phyloP scores from a whole-genome alignment of 2,329 filamentous ascomycete species.

The Beauveria asiatica region DNA sequence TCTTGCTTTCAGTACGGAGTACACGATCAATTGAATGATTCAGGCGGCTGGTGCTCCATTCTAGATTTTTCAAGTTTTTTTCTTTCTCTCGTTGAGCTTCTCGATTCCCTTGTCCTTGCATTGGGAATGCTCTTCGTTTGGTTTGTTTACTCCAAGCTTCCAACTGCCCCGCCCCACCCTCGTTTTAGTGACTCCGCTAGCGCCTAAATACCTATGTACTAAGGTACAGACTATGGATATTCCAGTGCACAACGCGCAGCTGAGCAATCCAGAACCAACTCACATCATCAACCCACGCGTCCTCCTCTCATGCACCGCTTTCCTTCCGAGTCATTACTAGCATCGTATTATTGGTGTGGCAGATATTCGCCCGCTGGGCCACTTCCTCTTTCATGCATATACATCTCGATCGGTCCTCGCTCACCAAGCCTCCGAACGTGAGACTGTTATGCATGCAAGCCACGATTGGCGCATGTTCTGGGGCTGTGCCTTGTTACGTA shows the following conservation, averaged over 20 bases:
- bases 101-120: too few species aligned
- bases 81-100: too few species aligned
- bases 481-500: not conserved
- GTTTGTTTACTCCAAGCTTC: too few species aligned
- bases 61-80: too few species aligned
- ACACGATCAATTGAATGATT: not conserved
- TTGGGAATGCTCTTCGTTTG: too few species aligned
- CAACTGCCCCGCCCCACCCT: not conserved
- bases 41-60: not conserved
- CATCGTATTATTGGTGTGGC: not conserved
- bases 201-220: too few species aligned
- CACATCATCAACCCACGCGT: not conserved
- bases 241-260: not conserved
- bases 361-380: not conserved
- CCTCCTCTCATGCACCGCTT: not conserved
- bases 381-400: not conserved
- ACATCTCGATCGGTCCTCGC: conserved; percentile 1
- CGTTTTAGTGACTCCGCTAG: too few species aligned
- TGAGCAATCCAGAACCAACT: not conserved
- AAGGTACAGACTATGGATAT: not conserved
- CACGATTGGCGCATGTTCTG: not conserved
- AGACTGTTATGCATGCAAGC: not conserved
- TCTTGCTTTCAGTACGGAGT: not conserved
- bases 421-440: not conserved
- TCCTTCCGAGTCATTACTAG: not conserved